These are phyloP conservation scores for Phytophthora pseudosyringae DNA, from an alignment of 352 stramenopile species.

Conservation along the genomic window DNA sequence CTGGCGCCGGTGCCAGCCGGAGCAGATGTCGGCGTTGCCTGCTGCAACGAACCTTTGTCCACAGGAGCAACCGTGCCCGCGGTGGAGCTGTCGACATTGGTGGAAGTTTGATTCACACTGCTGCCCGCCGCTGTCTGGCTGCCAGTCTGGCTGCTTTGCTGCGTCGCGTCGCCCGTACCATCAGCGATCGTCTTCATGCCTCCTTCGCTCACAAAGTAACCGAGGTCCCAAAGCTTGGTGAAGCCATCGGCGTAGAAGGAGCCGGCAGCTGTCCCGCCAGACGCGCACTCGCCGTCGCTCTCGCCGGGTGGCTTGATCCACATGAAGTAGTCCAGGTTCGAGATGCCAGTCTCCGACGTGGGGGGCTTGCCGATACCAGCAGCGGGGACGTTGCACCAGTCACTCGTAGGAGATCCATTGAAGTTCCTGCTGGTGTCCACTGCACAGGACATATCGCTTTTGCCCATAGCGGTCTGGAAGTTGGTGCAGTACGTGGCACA, in stretches of 20 bases:
- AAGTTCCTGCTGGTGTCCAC: conserved; percentile 76
- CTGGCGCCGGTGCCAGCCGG: background rate
- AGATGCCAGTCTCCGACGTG: conserved; percentile 49
- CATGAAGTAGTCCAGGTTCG: conserved; percentile 70
- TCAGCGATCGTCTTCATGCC: conserved; percentile 32
- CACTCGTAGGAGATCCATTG: conserved; percentile 37
- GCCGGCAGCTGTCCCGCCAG: conserved; percentile 54
- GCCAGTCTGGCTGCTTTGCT: too few relatives aligned
- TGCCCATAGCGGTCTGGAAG: conserved; percentile 59
- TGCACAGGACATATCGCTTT: conserved; percentile 53
- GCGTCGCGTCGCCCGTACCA: conserved; percentile 18
- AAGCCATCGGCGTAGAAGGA: conserved; percentile 67
- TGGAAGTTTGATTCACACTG: conserved; percentile 14
- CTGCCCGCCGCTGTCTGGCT: background rate
- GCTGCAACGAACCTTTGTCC: background rate
- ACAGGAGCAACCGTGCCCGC: conserved; percentile 9
- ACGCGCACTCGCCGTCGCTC: conserved; percentile 64
- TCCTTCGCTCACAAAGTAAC: conserved; percentile 61
- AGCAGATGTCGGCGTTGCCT: conserved; percentile 3
- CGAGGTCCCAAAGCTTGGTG: conserved; percentile 65
- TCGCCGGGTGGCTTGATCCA: conserved; percentile 74
- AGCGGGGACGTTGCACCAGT: conserved; percentile 76
- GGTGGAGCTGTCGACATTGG: background rate
- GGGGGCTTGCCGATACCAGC: conserved; percentile 64
- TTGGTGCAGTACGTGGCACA: conserved; percentile 51